Base-by-base conservation (phyloP, 1,139 yeast species). In the Blastobotrys capitulatus region DNA sequence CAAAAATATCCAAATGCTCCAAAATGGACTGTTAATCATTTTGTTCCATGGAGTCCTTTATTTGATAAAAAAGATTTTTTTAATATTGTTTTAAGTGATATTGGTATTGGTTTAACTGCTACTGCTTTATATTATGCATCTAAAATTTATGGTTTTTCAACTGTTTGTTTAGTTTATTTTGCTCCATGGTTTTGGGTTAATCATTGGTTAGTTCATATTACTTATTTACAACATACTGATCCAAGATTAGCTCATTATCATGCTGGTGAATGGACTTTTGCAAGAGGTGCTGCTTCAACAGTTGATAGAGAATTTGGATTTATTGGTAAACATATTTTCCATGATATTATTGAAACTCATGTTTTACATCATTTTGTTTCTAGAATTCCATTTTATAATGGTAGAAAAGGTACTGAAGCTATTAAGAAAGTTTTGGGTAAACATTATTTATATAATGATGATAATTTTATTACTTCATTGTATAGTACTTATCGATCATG, bases 191-290 rank as follows among this genome's bases (percentile, higher is more conserved):
- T 82, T 51, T 81, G 84, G 76, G 90, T 85, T 54, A 86, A 86
- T 77, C 94, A 86, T 72, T 86, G 95, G 95, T 77, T 86, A 62
- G 95, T 86, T 39, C 83, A 84, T 69, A 85, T 86, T 64, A 86
- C 95, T 45, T 86, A 76, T 69, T 77, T 86, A 62, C 95, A 86
- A 69, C 95, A 86, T 72, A 80, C 94, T 32, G 94, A 84, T 69
- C 85, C 89, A 42, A 69, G 80, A 16, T 75, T 86, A 75, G 88
- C 95, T 43, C 95, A 86, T 68, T 86, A 86, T 72, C 82, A 79
- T 52, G 78, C 80, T 49, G 68, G 69, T 35, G 81, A 83, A 69
- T 86, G 95, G 95, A 86, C 78, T 60, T 86, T 86, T 67, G 92
- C 94, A 52, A 77, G 89, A 62, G 95, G 95, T 60, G 95, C 95